Evolutionary conservation across 345 rosid species (phyloP), one percentile per base, ranked within the genome.

Genomic region (Syzygium aromaticum): DNA sequence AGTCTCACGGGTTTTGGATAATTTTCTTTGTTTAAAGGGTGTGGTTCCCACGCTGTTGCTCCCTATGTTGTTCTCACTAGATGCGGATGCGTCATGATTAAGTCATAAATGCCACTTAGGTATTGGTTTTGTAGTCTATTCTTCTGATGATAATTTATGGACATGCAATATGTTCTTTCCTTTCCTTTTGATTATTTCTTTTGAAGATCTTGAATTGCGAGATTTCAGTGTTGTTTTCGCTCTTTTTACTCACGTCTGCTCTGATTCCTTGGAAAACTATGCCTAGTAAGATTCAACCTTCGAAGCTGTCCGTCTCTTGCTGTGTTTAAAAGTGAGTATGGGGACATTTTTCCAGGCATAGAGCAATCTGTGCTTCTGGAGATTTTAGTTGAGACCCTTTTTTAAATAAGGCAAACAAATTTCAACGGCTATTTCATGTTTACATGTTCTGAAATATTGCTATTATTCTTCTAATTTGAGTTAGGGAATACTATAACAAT

Each of bases 401-500:
- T 19, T 33, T 67, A 33, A 46, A 67, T 4, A 38, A 33, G 46
- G 78, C 46, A 67, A 28, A 9, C 25, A 0, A 1, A 17, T 67
- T 67, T 67, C 80, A 17, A 67, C 16, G 49, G 25, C 80, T 67
- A 67, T 67, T 17, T 1, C 80, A 67, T 67, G 80, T 67, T 33
- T 67, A 17, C 1, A 33, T 67, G 80, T 67, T 67, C 80, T 0
- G 0, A 33, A 67, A 8, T 17, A 33, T 67, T 33, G 7, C 23
- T 33, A 4, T 0, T 30, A 33, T 67, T 5, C 46, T 33, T 67
- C 46, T 67, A 67, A 33, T 8, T 33, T 67, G 7, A 67, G 17
- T 67, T 0, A 46, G 13, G 1, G 13, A 0, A 33, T 67, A 2
- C 78, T 33, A 33, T 67, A 8, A 67, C 23, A 67, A 17, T 17